Base-by-base conservation (phyloP, 1,284 basidiomycete species). In the Cutaneotrichosporon cyanovorans region DNA sequence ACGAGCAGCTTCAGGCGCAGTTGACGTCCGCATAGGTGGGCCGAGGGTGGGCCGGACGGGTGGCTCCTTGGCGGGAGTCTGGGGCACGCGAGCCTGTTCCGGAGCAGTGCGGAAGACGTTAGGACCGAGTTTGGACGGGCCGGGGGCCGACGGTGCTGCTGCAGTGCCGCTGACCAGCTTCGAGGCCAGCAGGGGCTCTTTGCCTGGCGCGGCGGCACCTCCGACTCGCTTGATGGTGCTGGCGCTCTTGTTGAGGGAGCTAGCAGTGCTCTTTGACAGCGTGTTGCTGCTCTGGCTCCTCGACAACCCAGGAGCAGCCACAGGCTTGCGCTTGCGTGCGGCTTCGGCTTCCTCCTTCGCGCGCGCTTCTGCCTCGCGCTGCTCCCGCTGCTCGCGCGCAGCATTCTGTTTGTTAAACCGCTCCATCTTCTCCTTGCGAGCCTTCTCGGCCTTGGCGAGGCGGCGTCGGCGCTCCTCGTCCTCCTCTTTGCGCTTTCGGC, bases 401-500 rank as follows among this genome's bases (percentile, higher is more conserved):
- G 25, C 25, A 12, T 37, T 45, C 19, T 36, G 25, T 5, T 55
- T 56, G 34, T 54, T 37, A 34, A 56, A 51, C 55, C 66, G 64
- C 42, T 71, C 25, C 31, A 42, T 10, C 33, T 62, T 47, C 56
- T 71, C 68, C 48, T 66, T 64, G 40, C 68, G 57, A 47, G 61
- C 61, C 57, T 62, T 65, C 48, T 73, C 71, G 9, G 56, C 41
- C 30, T 66, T 62, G 16, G 59, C 55, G 18, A 56, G 46, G 9
- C 59, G 45, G 59, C 78, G 84, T 48, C 75, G 63, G 65, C 80
- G 85, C 59, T 76, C 78, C 57, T 87, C 83, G 55, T 82, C 77
- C 51, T 86, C 83, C 37, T 76, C 64, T 18, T 36, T 37, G 10
- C 45, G 43, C 21, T 44, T 50, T 40, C 57, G 57, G 21, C 52